These are phyloP conservation scores for Cercospora sp. DNA, from an alignment of 2,329 filamentous ascomycete species.

Conservation along the genomic window DNA sequence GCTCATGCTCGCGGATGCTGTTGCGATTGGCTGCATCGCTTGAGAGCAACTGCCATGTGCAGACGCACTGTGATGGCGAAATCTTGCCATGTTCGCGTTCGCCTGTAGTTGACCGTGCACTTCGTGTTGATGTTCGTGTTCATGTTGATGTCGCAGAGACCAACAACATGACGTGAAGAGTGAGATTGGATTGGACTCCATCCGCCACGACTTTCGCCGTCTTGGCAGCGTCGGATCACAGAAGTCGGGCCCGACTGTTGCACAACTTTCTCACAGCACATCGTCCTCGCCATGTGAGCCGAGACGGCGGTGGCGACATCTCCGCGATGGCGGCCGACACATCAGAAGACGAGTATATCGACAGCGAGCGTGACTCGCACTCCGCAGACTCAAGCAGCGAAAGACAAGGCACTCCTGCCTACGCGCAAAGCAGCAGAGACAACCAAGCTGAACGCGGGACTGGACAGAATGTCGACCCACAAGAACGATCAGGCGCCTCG, in stretches of 20 bases:
- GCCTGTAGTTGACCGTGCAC: background rate
- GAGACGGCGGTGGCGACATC: background rate
- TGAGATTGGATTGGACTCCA: background rate
- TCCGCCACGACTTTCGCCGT: background rate
- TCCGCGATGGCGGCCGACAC: constrained; percentile 7
- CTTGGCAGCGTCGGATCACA: background rate
- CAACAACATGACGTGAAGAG: background rate
- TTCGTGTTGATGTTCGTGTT: background rate
- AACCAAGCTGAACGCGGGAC: constrained; percentile 14
- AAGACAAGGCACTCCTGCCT: constrained; percentile 16
- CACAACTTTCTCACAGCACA: background rate
- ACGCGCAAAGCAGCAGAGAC: constrained; percentile 18
- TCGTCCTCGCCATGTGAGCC: background rate
- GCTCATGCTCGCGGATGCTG: background rate
- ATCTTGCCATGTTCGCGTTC: background rate
- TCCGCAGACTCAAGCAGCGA: constrained; percentile 17
- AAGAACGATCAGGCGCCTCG: constrained; percentile 14
- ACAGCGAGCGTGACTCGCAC: constrained; percentile 16
- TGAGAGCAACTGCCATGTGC: background rate
- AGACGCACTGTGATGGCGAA: background rate
- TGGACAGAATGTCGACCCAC: constrained; percentile 17
- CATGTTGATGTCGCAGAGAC: background rate
- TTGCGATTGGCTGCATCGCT: background rate
- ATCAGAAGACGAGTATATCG: constrained; percentile 12
- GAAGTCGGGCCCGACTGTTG: background rate